These are phyloP conservation scores for Yarrowia sp. DNA, from an alignment of 805 yeast species.

Conservation along the genomic window DNA sequence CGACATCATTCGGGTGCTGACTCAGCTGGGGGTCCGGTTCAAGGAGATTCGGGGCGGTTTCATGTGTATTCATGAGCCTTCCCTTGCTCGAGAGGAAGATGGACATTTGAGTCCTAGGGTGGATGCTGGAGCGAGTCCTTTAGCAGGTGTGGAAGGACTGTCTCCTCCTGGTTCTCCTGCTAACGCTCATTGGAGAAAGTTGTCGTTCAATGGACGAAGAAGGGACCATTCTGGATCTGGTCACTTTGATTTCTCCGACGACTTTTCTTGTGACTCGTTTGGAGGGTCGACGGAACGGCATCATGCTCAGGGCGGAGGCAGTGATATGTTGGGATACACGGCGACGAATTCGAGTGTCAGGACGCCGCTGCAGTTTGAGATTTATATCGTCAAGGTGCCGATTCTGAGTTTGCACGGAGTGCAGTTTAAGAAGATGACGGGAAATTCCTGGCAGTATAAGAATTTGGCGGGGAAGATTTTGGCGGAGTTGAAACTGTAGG, in stretches of 20 bases:
- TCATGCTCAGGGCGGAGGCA: conserved; percentile 36
- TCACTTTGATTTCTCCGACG: conserved; percentile 24
- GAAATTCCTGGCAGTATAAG: conserved; percentile 94
- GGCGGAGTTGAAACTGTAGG: conserved; percentile 61
- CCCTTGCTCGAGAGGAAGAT: conserved; percentile 40
- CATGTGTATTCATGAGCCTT: conserved; percentile 61
- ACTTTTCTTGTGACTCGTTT: conserved; percentile 21
- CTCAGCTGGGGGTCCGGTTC: conserved; percentile 71
- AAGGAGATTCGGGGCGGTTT: conserved; percentile 94
- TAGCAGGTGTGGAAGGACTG: conserved; percentile 29
- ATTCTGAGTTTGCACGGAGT: conserved; percentile 88
- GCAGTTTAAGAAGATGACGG: conserved; percentile 88
- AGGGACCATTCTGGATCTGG: conserved; percentile 26
- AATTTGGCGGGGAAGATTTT: conserved; percentile 83
- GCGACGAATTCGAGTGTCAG: conserved; percentile 34
- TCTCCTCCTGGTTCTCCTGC: conserved; percentile 38
- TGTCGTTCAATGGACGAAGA: conserved; percentile 36
- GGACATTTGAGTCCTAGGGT: conserved; percentile 3
- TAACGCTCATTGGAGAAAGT: conserved; percentile 34
- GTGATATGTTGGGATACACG: conserved; percentile 41
- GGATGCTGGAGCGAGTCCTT: conserved; percentile 26
- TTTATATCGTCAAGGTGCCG: conserved; percentile 89
- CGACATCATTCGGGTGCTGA: conserved; percentile 74
- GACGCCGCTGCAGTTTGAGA: conserved; percentile 81
- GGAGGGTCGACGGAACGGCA: conserved; percentile 29